phyloP scores from a whole-genome alignment of 257 asterid genomes.

The Asclepias syriaca region DNA sequence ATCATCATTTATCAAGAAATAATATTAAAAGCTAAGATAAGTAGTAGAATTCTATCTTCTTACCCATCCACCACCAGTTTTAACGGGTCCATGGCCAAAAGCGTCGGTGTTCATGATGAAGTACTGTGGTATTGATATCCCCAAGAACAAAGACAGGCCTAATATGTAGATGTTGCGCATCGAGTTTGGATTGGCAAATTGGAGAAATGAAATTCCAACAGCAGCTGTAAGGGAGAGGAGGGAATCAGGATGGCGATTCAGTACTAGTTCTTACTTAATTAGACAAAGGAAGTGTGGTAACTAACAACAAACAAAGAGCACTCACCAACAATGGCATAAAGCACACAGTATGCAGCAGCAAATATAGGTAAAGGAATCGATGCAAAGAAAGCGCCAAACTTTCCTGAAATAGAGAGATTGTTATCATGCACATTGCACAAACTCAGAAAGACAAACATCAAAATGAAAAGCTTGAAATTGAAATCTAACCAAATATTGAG shows the following conservation, averaged over 20 bases:
- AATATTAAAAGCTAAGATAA: not conserved
- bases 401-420: constrained; percentile 50
- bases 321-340: constrained; percentile 94
- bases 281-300: not conserved
- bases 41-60: constrained; percentile 12
- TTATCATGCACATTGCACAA: constrained; percentile 9
- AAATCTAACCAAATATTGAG: constrained; percentile 76
- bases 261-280: not conserved
- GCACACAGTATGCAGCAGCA: constrained; percentile 85
- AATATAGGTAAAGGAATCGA: constrained; percentile 88
- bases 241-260: not conserved
- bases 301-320: not conserved
- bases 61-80: constrained; percentile 96
- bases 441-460: not conserved
- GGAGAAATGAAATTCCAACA: constrained; percentile 71
- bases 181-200: constrained; percentile 86
- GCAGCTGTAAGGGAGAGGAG: constrained; percentile 59
- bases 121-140: constrained; percentile 81
- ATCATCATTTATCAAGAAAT: not conserved
- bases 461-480: not conserved
- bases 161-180: constrained; percentile 78
- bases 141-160: constrained; percentile 75
- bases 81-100: constrained; percentile 83
- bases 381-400: constrained; percentile 95
- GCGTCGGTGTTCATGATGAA: constrained; percentile 63